Conservation (phyloP, 306 rosid species). For the Quercus rubra region DNA sequence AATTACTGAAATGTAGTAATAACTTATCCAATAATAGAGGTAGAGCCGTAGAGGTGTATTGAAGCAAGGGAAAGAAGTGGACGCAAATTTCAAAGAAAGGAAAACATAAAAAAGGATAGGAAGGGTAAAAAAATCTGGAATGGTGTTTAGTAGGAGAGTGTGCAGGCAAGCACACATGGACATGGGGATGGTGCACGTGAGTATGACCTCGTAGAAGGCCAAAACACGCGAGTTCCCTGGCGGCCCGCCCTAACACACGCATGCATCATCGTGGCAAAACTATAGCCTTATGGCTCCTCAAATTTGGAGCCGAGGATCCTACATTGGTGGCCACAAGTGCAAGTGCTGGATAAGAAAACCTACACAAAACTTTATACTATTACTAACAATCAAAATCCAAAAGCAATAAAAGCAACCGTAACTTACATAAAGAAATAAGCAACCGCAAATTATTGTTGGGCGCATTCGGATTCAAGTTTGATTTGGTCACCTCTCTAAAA, state of each 20-base stretch:
- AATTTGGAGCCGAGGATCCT: not conserved
- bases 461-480: too few species aligned
- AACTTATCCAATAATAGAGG: not conserved
- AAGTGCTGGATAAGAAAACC: not conserved
- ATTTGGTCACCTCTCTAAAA: too few species aligned
- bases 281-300: not conserved
- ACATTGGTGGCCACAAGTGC: constrained; percentile 1
- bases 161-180: not conserved
- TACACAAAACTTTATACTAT: not conserved
- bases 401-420: too few species aligned
- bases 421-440: too few species aligned
- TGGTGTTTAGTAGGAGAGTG: not conserved
- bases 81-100: not conserved
- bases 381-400: too few species aligned
- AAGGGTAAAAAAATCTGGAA: not conserved
- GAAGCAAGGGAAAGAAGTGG: not conserved
- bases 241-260: constrained; percentile 1
- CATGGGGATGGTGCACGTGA: not conserved
- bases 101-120: not conserved
- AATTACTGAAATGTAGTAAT: too few species aligned
- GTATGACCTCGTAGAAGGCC: not conserved
- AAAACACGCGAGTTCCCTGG: not conserved
- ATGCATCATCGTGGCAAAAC: not conserved
- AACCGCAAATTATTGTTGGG: too few species aligned
- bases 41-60: not conserved